phyloP scores from a whole-genome alignment of 306 rosid species.

The Cyclanthera cordifolia region DNA sequence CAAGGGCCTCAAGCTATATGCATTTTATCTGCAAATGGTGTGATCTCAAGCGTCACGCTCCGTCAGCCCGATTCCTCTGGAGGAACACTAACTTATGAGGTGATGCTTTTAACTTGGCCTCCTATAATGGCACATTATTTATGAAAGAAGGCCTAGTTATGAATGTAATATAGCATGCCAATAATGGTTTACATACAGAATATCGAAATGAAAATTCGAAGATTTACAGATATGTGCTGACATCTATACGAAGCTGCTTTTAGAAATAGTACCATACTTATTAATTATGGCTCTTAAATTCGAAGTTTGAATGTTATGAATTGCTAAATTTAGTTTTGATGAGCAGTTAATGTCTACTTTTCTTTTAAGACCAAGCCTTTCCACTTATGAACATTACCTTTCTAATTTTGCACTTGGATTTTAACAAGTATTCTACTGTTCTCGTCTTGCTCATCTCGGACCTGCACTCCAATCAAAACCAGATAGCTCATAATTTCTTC shows the following conservation, averaged over 20 bases:
- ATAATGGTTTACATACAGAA: background rate
- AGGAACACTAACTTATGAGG: constrained; percentile 87
- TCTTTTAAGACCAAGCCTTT: background rate
- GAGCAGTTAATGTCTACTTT: background rate
- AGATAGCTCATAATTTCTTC: background rate
- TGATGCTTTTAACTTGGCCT: constrained; percentile 14
- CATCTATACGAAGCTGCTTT: constrained; percentile 13
- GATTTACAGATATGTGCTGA: constrained; percentile 27
- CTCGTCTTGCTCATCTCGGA: background rate
- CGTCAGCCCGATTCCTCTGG: constrained; percentile 84
- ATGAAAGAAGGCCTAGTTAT: background rate
- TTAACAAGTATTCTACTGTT: background rate
- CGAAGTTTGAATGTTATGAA: background rate
- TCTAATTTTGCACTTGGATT: background rate
- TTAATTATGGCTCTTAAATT: background rate
- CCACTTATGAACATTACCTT: background rate
- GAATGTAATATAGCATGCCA: background rate
- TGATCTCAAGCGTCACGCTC: constrained; percentile 90
- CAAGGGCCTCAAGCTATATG: constrained; percentile 92
- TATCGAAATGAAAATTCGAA: background rate
- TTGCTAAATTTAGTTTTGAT: background rate
- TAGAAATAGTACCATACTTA: constrained; percentile 17
- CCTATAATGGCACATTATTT: background rate
- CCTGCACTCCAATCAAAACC: background rate
- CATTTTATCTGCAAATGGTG: constrained; percentile 84